These are phyloP conservation scores for Sungouiozyma intestinalis DNA, from an alignment of 805 yeast genomes.

Conservation along the genomic window DNA sequence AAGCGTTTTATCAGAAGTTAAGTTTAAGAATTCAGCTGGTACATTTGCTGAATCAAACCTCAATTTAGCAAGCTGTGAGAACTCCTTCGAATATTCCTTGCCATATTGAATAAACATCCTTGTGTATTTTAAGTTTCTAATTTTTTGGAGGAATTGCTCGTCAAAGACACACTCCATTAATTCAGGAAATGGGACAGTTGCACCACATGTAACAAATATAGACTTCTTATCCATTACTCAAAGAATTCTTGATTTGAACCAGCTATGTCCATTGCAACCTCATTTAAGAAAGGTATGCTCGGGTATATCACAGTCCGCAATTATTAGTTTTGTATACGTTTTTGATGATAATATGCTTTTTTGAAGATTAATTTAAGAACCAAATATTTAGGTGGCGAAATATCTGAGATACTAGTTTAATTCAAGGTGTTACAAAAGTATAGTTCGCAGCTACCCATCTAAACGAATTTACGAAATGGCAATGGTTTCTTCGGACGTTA, in stretches of 20 bases:
- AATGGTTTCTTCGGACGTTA: background rate
- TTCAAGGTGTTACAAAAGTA: too few relatives aligned
- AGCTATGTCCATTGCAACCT: too few relatives aligned
- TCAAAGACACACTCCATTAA: constrained; percentile 40
- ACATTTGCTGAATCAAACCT: too few relatives aligned
- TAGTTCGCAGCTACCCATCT: background rate
- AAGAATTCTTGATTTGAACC: background rate
- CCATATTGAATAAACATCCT: constrained; percentile 55
- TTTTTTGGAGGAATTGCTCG: constrained; percentile 25
- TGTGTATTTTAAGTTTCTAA: constrained; percentile 32
- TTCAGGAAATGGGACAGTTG: constrained; percentile 69
- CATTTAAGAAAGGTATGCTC: too few relatives aligned
- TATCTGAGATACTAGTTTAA: too few relatives aligned
- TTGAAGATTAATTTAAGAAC: too few relatives aligned
- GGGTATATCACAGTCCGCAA: too few relatives aligned
- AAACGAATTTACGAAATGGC: background rate
- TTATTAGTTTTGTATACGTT: too few relatives aligned
- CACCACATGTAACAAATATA: constrained; percentile 72
- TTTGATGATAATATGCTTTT: too few relatives aligned
- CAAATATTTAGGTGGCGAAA: background rate
- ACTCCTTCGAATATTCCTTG: constrained; percentile 21
- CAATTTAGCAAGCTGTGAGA: constrained; percentile 5
- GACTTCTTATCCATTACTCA: constrained; percentile 4
- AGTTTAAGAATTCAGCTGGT: too few relatives aligned
- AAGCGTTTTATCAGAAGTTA: background rate